phyloP scores from a whole-genome alignment of 2,329 filamentous ascomycete genomes.

The Cadophora sp. region DNA sequence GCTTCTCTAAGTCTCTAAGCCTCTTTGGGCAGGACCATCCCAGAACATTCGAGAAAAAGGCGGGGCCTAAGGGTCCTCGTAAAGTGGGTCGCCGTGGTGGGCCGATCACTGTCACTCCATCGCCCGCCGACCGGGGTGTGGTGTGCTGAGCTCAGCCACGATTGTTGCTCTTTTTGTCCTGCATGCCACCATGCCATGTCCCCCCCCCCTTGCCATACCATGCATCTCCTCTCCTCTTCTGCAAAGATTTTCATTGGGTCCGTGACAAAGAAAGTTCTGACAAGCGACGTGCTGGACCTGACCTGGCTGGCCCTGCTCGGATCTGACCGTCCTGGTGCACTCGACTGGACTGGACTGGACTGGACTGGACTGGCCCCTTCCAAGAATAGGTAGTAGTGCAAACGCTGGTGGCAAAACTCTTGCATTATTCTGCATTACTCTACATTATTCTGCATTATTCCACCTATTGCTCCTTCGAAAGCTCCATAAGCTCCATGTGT shows the following conservation, averaged over 20 bases:
- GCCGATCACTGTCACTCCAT: conserved; percentile 5
- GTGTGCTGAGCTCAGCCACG: conserved; percentile 3
- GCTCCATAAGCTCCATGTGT: no score
- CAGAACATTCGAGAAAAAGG: not conserved
- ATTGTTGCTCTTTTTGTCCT: not conserved
- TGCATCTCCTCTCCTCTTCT: no score
- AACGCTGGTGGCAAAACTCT: not conserved
- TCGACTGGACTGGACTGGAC: not conserved
- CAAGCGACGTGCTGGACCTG: conserved; percentile 2
- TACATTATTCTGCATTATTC: not conserved
- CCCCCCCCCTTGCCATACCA: no score
- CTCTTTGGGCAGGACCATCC: not conserved
- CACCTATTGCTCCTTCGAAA: not conserved
- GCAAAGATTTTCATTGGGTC: conserved; percentile 13
- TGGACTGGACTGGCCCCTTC: not conserved
- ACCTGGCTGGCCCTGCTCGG: no score
- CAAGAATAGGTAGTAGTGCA: conserved; percentile 8
- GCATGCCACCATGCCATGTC: no score
- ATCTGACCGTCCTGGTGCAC: conserved; percentile 1
- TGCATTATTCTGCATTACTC: not conserved
- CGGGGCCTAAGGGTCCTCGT: not conserved
- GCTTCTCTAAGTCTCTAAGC: conserved; percentile 3
- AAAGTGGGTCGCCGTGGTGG: conserved; percentile 2
- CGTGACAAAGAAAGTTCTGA: conserved; percentile 11
- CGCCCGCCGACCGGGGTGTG: not conserved